Base-by-base conservation (phyloP, 2,329 filamentous ascomycete genomes). In the Graphiopsis chlorocephala region DNA sequence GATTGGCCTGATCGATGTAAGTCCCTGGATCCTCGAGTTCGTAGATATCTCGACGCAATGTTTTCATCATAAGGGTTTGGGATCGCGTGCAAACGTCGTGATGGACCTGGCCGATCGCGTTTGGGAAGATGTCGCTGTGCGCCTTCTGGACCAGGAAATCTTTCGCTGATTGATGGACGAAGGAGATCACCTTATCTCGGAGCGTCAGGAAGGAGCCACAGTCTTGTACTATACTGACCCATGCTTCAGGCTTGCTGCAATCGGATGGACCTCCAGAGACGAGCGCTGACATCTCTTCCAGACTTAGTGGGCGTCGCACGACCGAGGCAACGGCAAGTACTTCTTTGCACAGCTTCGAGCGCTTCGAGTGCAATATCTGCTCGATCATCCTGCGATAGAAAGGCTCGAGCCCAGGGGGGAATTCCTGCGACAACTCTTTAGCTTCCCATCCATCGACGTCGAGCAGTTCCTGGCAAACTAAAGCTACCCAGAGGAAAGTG, bases 401-500 rank as follows among this genome's bases (percentile, higher is more conserved):
- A 1, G 65, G 4, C 31, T 78, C 57, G 0, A 82, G 74, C 0
- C 76, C 76, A 1, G 70, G 61, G 3, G 78, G 78, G 42, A 80
- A 76, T 35, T 29, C 35, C 7, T 67, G 48, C 2, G 78, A 38
- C 63, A 66, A 65, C 20, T 61, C 48, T 1, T 62, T 47, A 7
- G 61, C 52, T 2, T 70, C 66, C 23, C 73, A 61, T 31, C 65
- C 45, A 7, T 53, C 15, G 4, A 69, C 61, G 1, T 72, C 62
- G 29, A 56, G 63, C 10, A 80, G 75, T 10, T 72, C 65, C 68
- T 78, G 63, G 63, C 72, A 78, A 11, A 79, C 78, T 48, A 81
- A 73, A 20, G 79, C 75, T 25, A 80, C 79, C 80, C 78, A 82
- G 31, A 83, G 77, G 61, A 81, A 81, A 0, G 79, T 82, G 8